Evolutionary conservation across 208 protist species (phyloP).

Genomic region (Trypanosoma rangeli): DNA sequence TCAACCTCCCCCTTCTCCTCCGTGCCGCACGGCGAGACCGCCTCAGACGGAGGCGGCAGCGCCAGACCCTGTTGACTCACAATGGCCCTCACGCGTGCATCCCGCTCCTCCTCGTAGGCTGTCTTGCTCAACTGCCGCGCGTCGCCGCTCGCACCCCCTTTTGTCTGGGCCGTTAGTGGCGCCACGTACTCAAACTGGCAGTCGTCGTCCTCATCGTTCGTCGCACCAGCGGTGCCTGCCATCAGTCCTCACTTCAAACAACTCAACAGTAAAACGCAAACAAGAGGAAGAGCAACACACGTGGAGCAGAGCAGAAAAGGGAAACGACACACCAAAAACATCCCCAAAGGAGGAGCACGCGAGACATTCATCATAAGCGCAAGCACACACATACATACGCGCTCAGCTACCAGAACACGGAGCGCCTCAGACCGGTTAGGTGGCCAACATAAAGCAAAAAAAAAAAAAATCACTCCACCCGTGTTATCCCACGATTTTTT

Average conservation of each 20-base stretch:
- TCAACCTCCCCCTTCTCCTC: neutral
- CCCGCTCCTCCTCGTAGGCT: slow-evolving; percentile 67
- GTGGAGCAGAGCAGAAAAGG: neutral
- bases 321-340: slow-evolving; percentile 8
- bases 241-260: neutral
- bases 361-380: neutral
- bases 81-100: slow-evolving; percentile 42
- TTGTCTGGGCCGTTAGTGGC: slow-evolving; percentile 9
- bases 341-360: neutral
- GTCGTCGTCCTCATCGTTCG: slow-evolving; percentile 22
- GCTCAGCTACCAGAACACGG: too few species aligned
- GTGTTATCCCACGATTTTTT: too few species aligned
- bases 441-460: too few species aligned
- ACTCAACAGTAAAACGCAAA: slow-evolving; percentile 13
- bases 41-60: neutral
- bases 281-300: slow-evolving; percentile 17
- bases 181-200: slow-evolving; percentile 25
- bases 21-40: neutral
- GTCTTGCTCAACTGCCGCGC: slow-evolving; percentile 25
- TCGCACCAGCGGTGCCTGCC: neutral
- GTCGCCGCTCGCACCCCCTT: neutral
- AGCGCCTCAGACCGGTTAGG: too few species aligned
- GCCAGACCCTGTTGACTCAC: slow-evolving; percentile 15
- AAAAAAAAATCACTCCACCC: too few species aligned
- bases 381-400: neutral